These are phyloP conservation scores for Platanthera zijinensis DNA, from an alignment of 106 monocot genomes.

Conservation along the genomic window DNA sequence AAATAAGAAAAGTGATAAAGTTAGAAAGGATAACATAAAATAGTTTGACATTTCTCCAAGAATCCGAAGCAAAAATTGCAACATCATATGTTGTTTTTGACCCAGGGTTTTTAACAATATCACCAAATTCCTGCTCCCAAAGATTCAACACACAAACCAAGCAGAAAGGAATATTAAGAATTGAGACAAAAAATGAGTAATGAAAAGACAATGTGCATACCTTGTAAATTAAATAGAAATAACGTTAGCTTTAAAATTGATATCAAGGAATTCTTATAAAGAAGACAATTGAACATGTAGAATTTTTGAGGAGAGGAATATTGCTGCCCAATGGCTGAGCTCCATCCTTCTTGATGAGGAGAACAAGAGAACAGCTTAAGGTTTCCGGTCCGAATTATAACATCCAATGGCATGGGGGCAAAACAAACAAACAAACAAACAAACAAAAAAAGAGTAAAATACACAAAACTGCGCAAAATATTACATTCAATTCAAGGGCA, in stretches of 20 bases:
- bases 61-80: slow-evolving; percentile 68
- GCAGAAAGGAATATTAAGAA: background rate
- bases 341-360: too few relatives aligned
- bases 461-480: background rate
- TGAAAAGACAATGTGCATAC: slow-evolving; percentile 12
- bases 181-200: background rate
- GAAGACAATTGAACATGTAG: background rate
- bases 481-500: background rate
- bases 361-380: too few relatives aligned
- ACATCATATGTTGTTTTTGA: slow-evolving; percentile 74
- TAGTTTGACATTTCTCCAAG: slow-evolving; percentile 77
- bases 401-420: background rate
- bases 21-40: background rate
- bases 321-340: background rate
- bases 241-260: background rate
- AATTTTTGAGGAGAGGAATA: background rate
- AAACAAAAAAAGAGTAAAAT: background rate
- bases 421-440: too few relatives aligned
- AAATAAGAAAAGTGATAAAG: background rate
- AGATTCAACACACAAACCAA: background rate
- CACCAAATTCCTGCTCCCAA: slow-evolving; percentile 47
- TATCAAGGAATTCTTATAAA: background rate
- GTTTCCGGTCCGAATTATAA: background rate
- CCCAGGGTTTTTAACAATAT: slow-evolving; percentile 40
- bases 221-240: slow-evolving; percentile 27